Evolutionary conservation across 768 basidiomycete genomes (phyloP).

Genomic region (Agaricus sinodeliciosus): DNA sequence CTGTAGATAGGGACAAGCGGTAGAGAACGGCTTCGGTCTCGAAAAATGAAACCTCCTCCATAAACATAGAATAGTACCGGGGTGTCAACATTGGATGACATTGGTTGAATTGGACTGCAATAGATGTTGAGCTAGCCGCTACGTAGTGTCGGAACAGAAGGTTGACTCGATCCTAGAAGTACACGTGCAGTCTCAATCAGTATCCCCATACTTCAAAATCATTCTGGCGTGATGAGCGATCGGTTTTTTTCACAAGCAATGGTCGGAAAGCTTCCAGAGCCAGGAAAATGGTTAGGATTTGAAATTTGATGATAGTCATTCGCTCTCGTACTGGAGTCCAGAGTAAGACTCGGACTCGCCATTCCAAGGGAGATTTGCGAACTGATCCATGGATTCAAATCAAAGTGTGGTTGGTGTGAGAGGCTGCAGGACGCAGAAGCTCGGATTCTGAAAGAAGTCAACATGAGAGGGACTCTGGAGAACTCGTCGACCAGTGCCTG

Average conservation of each 20-base stretch:
- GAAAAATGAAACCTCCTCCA: slow-evolving; percentile 56
- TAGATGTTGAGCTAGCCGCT: slow-evolving; percentile 55
- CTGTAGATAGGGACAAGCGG: slow-evolving; percentile 45
- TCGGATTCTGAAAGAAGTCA: not conserved
- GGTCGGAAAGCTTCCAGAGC: slow-evolving; percentile 37
- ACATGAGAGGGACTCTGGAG: not conserved
- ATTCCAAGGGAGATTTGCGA: not conserved
- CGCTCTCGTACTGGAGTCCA: not conserved
- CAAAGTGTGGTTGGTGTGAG: not conserved
- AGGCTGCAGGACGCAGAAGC: not conserved
- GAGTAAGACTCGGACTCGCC: not conserved
- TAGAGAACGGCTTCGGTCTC: slow-evolving; percentile 36
- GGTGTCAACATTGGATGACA: slow-evolving; percentile 20
- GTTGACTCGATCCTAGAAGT: not conserved
- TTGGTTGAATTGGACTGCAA: slow-evolving; percentile 35
- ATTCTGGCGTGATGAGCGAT: slow-evolving; percentile 39
- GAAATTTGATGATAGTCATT: no score
- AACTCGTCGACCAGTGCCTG: no score
- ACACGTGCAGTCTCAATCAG: slow-evolving; percentile 44
- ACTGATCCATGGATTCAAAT: not conserved
- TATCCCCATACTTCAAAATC: slow-evolving; percentile 51
- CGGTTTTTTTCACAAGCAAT: slow-evolving; percentile 40
- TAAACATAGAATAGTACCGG: slow-evolving; percentile 61
- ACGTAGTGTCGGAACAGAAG: not conserved
- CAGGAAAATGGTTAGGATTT: not conserved